Evolutionary conservation across 352 stramenopile genomes (phyloP), one percentile per base, ranked within the genome.

Genomic region (Blastocystis sp.): DNA sequence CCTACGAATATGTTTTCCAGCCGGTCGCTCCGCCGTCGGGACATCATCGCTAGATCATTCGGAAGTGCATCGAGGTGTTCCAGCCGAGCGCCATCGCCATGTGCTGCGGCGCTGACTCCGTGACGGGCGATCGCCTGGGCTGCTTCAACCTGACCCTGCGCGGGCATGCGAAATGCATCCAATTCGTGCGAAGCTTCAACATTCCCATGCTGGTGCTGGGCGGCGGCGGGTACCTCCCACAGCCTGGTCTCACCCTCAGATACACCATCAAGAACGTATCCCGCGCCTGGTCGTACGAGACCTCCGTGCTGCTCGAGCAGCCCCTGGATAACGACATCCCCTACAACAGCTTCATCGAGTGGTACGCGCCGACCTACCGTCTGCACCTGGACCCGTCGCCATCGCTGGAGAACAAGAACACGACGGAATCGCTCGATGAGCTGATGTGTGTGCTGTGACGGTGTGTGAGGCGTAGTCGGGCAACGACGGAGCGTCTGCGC

Each of bases 261-360:
- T 96, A 95, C 89, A 94, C 91, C 43, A 94, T 94, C 62, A 92
- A 93, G 53, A 96, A 96, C 86, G 93, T 96, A 17, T 92, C 92
- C 19, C 90, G 96, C 48, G 97, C 94, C 59, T 99, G 96, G 97
- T 94, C 95, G 0, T 98, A 98, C 89, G 96, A 99, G 90, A 99
- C 96, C 4, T 93, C 94, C 0, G 95, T 98, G 38, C 89, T 98
- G 10, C 64, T 95, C 34, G 92, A 91, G 62, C 91, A 94, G n/a
- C 91, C 95, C 28, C 90, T 95, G 89, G 93, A 95, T 88, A 94
- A 95, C 90, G 93, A 96, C 2, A 98, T 99, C 90, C 96, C 96
- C 3, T 98, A 97, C 92, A 98, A 99, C 92, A 95, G 98, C 90
- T 99, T 98, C 92, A 98, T 97, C 91, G 96, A 98, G 90, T 98